Evolutionary conservation across 257 asterid genomes (phyloP).

Genomic region (Avicennia marina): DNA sequence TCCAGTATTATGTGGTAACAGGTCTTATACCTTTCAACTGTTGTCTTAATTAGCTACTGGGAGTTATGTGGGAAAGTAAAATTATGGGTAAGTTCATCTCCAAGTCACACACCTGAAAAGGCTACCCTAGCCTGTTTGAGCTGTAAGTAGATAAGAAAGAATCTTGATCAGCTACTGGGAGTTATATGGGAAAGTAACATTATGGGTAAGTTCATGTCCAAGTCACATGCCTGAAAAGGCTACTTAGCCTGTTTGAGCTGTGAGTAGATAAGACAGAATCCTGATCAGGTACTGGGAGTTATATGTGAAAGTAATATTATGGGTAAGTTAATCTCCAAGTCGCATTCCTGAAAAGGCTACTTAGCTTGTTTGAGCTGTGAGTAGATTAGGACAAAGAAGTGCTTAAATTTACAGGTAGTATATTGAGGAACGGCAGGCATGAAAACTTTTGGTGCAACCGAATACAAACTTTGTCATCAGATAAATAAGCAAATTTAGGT

Average conservation of each 20-base stretch:
- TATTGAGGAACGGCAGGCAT: not conserved
- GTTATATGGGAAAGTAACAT: not conserved
- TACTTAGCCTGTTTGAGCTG: not conserved
- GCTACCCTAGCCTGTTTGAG: not conserved
- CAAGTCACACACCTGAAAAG: not conserved
- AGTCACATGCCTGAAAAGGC: not conserved
- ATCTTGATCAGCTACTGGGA: not conserved
- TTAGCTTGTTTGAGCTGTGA: not conserved
- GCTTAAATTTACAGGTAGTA: not conserved
- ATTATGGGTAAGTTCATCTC: not conserved
- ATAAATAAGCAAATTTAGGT: not conserved
- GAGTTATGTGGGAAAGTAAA: not conserved
- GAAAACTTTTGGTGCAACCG: not conserved
- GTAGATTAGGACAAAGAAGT: not conserved
- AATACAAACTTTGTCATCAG: not conserved
- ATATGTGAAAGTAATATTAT: not conserved
- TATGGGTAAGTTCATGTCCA: not conserved
- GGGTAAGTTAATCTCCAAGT: not conserved
- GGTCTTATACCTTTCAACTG: not conserved
- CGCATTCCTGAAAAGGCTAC: not conserved
- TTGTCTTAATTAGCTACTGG: slow-evolving; percentile 4
- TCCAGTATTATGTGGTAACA: not conserved
- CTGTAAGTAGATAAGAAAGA: not conserved
- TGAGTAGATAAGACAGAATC: not conserved
- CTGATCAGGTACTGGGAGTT: not conserved